These are phyloP conservation scores for Microdochium trichocladiopsis DNA, from an alignment of 2,329 filamentous ascomycete species.

Conservation along the genomic window DNA sequence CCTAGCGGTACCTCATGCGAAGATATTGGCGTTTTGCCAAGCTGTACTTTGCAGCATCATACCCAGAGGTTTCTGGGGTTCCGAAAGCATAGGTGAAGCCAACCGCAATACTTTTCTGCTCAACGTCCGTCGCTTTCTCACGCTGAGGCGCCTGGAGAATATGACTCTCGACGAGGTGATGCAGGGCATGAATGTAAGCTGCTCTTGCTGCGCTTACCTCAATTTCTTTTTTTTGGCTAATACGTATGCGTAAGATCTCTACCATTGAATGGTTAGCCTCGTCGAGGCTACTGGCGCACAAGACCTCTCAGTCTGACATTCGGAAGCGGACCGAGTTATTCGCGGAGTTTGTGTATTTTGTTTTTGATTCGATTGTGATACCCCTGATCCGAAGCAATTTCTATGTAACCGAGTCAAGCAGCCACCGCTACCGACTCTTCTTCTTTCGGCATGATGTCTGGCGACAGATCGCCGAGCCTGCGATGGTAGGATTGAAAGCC, in stretches of 20 bases:
- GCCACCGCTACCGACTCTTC: slow-evolving; percentile 73
- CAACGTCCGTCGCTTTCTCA: slow-evolving; percentile 71
- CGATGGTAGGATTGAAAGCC: slow-evolving; percentile 57
- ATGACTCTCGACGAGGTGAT: slow-evolving; percentile 71
- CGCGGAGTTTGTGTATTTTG: slow-evolving; percentile 80
- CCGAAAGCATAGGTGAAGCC: slow-evolving; percentile 36
- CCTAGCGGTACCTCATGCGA: slow-evolving; percentile 57
- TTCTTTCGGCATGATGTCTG: slow-evolving; percentile 95
- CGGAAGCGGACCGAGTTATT: slow-evolving; percentile 74
- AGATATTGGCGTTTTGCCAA: slow-evolving; percentile 82
- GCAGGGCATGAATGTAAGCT: slow-evolving; percentile 65
- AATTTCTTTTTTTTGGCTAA: slow-evolving; percentile 5
- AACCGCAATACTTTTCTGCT: slow-evolving; percentile 59
- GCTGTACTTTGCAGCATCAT: slow-evolving; percentile 67
- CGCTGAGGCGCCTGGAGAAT: slow-evolving; percentile 72
- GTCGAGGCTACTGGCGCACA: slow-evolving; percentile 37
- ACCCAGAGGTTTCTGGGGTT: slow-evolving; percentile 69
- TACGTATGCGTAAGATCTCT: slow-evolving; percentile 42
- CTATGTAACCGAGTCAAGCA: slow-evolving; percentile 86
- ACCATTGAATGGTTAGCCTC: slow-evolving; percentile 67
- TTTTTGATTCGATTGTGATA: slow-evolving; percentile 87
- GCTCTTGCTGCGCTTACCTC: not conserved
- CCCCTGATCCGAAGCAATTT: slow-evolving; percentile 84
- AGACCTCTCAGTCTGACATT: slow-evolving; percentile 63
- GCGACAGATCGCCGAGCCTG: slow-evolving; percentile 68